phyloP scores from a whole-genome alignment of 2,329 filamentous ascomycete genomes.

The Allantophomopsis cytisporea region DNA sequence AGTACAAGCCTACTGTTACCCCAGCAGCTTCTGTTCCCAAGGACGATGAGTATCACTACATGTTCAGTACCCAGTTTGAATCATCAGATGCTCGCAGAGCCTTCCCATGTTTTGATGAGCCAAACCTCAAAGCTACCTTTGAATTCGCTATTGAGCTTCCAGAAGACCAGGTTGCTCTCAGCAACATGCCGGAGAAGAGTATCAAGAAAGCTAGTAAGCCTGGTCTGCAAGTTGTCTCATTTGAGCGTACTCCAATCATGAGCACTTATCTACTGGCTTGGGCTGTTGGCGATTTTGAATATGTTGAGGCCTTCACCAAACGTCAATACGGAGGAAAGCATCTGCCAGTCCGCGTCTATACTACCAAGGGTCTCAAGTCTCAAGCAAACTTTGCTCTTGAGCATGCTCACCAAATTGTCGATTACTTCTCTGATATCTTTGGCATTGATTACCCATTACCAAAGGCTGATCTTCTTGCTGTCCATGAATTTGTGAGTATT shows the following conservation, averaged over 20 bases:
- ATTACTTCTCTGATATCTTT: conserved; percentile 94
- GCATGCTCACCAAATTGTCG: conserved; percentile 84
- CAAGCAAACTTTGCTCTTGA: conserved; percentile 83
- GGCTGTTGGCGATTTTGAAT: conserved; percentile 95
- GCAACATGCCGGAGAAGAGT: conserved; percentile 87
- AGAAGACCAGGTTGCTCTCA: conserved; percentile 74
- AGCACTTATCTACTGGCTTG: conserved; percentile 84
- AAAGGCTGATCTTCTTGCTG: conserved; percentile 81
- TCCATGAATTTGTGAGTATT: conserved; percentile 70
- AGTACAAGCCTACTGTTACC: conserved; percentile 71
- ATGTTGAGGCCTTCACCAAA: conserved; percentile 81
- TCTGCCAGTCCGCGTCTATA: conserved; percentile 90
- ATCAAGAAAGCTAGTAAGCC: conserved; percentile 37
- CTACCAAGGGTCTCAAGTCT: conserved; percentile 83
- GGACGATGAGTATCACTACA: conserved; percentile 53
- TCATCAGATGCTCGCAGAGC: conserved; percentile 87
- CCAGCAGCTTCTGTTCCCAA: conserved; percentile 66
- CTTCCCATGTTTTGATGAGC: conserved; percentile 97
- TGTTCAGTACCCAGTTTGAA: conserved; percentile 96
- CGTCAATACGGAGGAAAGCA: conserved; percentile 84
- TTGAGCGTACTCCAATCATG: conserved; percentile 80
- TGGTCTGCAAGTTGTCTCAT: conserved; percentile 62
- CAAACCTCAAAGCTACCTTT: conserved; percentile 91
- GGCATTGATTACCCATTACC: conserved; percentile 86
- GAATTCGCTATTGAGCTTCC: conserved; percentile 89